These are phyloP conservation scores for Fusarium gaditjirri DNA, from an alignment of 2,329 filamentous ascomycete species.

Conservation along the genomic window DNA sequence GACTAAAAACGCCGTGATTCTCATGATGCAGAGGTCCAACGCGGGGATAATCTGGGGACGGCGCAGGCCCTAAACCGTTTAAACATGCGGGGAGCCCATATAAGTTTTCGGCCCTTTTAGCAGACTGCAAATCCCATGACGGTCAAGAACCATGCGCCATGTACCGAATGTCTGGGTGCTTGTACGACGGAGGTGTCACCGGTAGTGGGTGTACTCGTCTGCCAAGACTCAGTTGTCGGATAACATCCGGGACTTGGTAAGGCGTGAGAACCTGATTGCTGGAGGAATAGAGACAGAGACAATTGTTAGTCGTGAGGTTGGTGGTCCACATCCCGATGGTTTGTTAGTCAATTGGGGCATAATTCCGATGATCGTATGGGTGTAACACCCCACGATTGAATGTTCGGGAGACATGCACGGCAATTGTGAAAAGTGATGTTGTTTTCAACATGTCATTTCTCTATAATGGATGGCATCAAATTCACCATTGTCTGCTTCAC, in stretches of 20 bases:
- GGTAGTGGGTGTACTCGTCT: conserved; percentile 7
- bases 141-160: neutral
- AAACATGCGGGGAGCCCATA: conserved; percentile 31
- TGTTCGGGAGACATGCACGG: conserved; percentile 20
- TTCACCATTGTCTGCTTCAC: neutral
- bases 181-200: neutral
- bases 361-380: conserved; percentile 12
- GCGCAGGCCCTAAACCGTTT: conserved; percentile 21
- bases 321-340: conserved; percentile 13
- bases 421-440: conserved; percentile 7
- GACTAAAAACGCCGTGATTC: neutral
- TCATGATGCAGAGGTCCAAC: conserved; percentile 3
- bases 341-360: conserved; percentile 5
- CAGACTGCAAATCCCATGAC: conserved; percentile 24
- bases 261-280: neutral
- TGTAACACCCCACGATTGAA: conserved; percentile 22
- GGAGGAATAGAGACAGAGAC: neutral
- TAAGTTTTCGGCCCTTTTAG: conserved; percentile 31
- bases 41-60: conserved; percentile 37
- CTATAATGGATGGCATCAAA: neutral
- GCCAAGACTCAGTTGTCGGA: conserved; percentile 2
- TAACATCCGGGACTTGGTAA: neutral
- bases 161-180: neutral
- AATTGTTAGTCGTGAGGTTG: neutral
- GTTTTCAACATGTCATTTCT: neutral